These are phyloP conservation scores for Dictyostelium capitatum DNA, from an alignment of 78 protist species.

Conservation along the genomic window DNA sequence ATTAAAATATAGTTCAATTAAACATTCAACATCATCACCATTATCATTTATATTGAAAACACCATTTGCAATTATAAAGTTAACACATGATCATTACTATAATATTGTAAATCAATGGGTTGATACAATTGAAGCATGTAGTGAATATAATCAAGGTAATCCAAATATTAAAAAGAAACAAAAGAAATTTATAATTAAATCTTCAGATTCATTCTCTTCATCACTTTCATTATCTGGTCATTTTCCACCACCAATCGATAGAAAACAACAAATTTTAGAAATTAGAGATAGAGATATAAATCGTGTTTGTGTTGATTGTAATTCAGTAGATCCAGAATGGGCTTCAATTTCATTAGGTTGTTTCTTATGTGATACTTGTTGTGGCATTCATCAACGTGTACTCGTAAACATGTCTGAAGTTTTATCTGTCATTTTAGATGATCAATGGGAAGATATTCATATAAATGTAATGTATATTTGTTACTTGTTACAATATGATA, in stretches of 20 bases:
- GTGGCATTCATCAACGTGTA: constrained; percentile 32
- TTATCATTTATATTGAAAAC: constrained; percentile 21
- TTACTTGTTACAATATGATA: no score
- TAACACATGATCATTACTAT: not conserved
- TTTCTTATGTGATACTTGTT: constrained; percentile 55
- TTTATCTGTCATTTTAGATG: constrained; percentile 37
- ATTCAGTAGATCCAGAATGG: constrained; percentile 56
- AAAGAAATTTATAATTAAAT: not conserved
- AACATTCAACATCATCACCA: not conserved
- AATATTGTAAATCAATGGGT: constrained; percentile 6
- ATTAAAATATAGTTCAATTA: not conserved
- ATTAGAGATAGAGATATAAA: constrained; percentile 7
- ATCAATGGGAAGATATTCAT: constrained; percentile 24
- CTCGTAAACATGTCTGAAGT: constrained; percentile 45
- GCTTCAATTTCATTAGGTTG: constrained; percentile 53
- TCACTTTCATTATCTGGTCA: not conserved
- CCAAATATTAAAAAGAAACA: constrained; percentile 13
- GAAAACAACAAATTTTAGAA: constrained; percentile 35
- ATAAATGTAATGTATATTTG: not conserved
- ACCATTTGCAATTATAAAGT: constrained; percentile 15
- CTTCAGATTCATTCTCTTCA: constrained; percentile 5
- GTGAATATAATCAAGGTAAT: constrained; percentile 18
- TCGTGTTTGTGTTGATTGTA: constrained; percentile 40
- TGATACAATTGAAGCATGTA: not conserved
- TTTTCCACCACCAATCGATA: not conserved